Percentiles rank a stretch among this genome's conserved stretches.
phyloP scores from a whole-genome alignment of 352 stramenopile species.

The Phytophthora colocasiae region DNA sequence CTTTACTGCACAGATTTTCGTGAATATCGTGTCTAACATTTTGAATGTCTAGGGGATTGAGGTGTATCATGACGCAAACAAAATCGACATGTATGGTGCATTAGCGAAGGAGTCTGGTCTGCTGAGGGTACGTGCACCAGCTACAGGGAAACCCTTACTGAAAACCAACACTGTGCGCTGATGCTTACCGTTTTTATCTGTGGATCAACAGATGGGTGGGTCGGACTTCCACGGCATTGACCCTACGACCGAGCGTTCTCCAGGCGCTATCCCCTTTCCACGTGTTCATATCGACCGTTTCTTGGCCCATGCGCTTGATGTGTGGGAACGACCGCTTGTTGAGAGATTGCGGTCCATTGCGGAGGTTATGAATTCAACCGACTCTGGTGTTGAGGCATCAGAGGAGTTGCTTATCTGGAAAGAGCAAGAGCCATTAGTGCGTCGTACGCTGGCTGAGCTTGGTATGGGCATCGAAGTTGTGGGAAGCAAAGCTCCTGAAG shows the following conservation, averaged over 20 bases:
- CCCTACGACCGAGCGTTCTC: conserved; percentile 64
- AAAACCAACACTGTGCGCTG: background rate
- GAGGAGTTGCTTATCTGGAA: conserved; percentile 66
- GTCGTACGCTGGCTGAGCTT: conserved; percentile 42
- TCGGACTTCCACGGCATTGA: conserved; percentile 91
- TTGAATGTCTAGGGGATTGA: conserved; percentile 63
- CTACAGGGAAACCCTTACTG: background rate
- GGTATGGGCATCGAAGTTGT: conserved; percentile 38
- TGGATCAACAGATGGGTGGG: conserved; percentile 59
- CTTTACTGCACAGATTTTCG: background rate
- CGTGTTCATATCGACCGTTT: conserved; percentile 76
- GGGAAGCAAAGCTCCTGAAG: conserved; percentile 7
- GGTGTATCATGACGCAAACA: conserved; percentile 82
- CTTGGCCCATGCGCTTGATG: conserved; percentile 67
- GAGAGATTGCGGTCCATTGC: conserved; percentile 48
- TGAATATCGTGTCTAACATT: background rate
- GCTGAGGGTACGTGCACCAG: conserved; percentile 53
- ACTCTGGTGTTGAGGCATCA: conserved; percentile 3
- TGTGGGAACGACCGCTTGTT: conserved; percentile 73
- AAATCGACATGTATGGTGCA: conserved; percentile 84
- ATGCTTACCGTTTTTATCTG: conserved; percentile 4
- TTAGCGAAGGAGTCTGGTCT: conserved; percentile 78
- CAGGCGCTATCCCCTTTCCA: conserved; percentile 81
- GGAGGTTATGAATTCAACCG: conserved; percentile 27
- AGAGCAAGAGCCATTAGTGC: conserved; percentile 47